A percentile compares a stretch with the other conserved stretches of the same genome.
Evolutionary conservation across 2,329 filamentous ascomycete genomes (phyloP).

Genomic region (Tolypocladium tropicale): DNA sequence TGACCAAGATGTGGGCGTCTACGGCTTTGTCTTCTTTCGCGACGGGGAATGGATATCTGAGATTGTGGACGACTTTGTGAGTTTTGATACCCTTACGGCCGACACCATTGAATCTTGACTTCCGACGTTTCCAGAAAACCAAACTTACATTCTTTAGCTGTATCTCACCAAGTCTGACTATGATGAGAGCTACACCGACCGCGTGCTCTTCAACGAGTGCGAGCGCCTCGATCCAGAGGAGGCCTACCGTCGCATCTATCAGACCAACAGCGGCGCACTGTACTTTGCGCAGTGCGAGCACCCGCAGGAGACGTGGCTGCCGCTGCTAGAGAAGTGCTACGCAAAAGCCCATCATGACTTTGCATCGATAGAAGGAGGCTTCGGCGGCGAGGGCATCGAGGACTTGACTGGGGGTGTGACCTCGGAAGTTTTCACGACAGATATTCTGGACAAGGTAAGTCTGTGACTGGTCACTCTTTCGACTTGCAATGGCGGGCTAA

Average conservation of each 20-base stretch:
- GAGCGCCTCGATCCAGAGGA: constrained; percentile 43
- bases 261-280: constrained; percentile 63
- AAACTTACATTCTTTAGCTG: constrained; percentile 18
- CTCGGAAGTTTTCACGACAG: constrained; percentile 53
- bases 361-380: constrained; percentile 63
- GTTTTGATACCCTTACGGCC: neutral
- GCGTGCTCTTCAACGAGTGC: constrained; percentile 30
- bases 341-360: constrained; percentile 77
- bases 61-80: constrained; percentile 45
- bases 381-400: constrained; percentile 48
- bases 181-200: constrained; percentile 42
- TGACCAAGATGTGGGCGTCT: constrained; percentile 66
- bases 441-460: constrained; percentile 62
- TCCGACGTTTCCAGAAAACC: too few relatives aligned
- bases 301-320: constrained; percentile 71
- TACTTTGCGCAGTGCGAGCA: constrained; percentile 69
- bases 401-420: constrained; percentile 57
- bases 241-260: constrained; percentile 58
- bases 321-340: constrained; percentile 69
- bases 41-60: constrained; percentile 64
- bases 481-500: neutral
- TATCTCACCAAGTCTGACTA: constrained; percentile 50
- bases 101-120: neutral
- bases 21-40: constrained; percentile 76
- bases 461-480: neutral